Evolutionary conservation across 495 filamentous ascomycete genomes (phyloP).

Genomic region (Hypoxylon fragiforme): DNA sequence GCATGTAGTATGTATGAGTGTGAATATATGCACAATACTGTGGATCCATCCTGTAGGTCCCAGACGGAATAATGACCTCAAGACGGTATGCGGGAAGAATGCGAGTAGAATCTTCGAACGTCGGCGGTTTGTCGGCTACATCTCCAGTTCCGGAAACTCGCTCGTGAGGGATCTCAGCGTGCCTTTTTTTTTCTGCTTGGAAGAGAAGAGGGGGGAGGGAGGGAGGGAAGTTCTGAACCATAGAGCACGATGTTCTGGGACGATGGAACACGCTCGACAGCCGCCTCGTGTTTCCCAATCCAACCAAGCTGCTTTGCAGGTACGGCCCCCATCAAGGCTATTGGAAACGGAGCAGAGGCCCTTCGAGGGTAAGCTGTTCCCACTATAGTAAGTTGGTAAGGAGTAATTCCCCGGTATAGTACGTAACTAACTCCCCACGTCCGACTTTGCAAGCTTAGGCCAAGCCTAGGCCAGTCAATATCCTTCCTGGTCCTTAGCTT

Average conservation of each 20-base stretch:
- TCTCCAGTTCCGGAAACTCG: slow-evolving; percentile 29
- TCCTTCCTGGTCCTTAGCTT: slow-evolving; percentile 32
- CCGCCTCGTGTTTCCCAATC: slow-evolving; percentile 37
- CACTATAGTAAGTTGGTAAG: slow-evolving; percentile 23
- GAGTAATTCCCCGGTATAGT: slow-evolving; percentile 23
- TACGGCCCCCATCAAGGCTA: slow-evolving; percentile 19
- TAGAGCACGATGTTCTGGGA: slow-evolving; percentile 19
- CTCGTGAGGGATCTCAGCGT: slow-evolving; percentile 26
- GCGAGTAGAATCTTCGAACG: slow-evolving; percentile 18
- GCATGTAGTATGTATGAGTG: too few species aligned
- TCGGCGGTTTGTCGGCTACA: slow-evolving; percentile 27
- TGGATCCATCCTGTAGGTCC: neutral
- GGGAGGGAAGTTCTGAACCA: slow-evolving; percentile 26
- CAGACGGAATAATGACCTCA: neutral
- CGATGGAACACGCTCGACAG: slow-evolving; percentile 32
- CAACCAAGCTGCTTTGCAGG: slow-evolving; percentile 25
- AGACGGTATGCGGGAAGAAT: slow-evolving; percentile 6
- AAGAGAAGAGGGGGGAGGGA: too few species aligned
- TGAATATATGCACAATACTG: too few species aligned
- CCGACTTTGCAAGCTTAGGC: too few species aligned
- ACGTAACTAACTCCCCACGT: slow-evolving; percentile 20
- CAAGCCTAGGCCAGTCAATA: slow-evolving; percentile 25
- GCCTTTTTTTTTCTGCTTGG: slow-evolving; percentile 24
- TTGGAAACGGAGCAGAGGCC: slow-evolving; percentile 28
- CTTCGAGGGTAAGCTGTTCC: slow-evolving; percentile 28